Percentiles rank a stretch among this genome's conserved stretches.
Conservation (phyloP, 805 yeast genomes). For the Brettanomyces nanus region DNA sequence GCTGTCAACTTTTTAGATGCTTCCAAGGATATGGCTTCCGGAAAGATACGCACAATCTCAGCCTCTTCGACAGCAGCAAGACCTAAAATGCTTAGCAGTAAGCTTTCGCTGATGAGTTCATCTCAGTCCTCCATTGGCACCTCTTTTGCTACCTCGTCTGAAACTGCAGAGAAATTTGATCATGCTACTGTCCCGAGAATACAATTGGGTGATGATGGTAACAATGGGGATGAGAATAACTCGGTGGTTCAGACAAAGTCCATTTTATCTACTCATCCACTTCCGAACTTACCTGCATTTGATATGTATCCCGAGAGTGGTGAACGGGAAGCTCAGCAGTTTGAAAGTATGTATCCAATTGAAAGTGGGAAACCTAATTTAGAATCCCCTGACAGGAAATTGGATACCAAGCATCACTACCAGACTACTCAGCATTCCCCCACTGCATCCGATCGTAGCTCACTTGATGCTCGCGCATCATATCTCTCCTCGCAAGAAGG, state of each 20-base stretch:
- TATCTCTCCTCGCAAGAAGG: no score
- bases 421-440: neutral
- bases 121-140: neutral
- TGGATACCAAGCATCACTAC: no score
- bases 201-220: neutral
- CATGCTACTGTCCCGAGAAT: neutral
- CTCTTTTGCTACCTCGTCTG: neutral
- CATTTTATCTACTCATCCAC: neutral
- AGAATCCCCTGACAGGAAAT: neutral
- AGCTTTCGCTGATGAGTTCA: neutral
- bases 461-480: no score
- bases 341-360: neutral
- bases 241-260: neutral
- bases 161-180: neutral
- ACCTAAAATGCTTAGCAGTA: neutral
- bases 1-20: conserved; percentile 31
- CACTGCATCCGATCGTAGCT: no score
- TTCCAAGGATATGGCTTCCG: conserved; percentile 13
- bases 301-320: neutral
- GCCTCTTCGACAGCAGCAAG: neutral
- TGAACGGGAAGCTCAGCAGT: neutral
- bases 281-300: neutral
- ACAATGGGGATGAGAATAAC: neutral
- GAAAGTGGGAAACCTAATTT: neutral
- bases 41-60: conserved; percentile 1